Conservation (phyloP, 1,139 yeast genomes). For the Taiozyma sp. region DNA sequence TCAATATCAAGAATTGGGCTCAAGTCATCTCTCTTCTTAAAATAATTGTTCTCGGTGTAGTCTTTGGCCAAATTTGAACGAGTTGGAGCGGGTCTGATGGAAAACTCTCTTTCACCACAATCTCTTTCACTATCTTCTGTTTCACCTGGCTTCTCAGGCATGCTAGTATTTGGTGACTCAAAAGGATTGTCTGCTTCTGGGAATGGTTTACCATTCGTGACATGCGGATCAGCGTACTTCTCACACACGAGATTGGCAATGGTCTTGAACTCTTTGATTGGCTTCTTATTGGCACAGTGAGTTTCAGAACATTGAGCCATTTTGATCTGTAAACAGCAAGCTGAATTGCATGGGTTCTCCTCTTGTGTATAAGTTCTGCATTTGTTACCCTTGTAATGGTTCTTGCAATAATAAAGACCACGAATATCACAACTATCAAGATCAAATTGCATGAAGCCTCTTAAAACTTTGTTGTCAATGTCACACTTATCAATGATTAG, state of each 20-base stretch:
- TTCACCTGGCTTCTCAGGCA: background rate
- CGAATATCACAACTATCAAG: conserved; percentile 22
- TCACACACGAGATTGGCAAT: conserved; percentile 20
- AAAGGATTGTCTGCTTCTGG: conserved; percentile 1
- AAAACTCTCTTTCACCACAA: background rate
- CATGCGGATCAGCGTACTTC: conserved; percentile 13
- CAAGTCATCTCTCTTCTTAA: conserved; percentile 1
- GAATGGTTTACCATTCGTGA: conserved; percentile 7
- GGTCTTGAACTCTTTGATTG: conserved; percentile 12
- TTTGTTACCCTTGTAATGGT: conserved; percentile 13
- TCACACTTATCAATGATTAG: conserved; percentile 19
- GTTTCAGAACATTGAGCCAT: conserved; percentile 21
- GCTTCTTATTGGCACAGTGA: conserved; percentile 15
- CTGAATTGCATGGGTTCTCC: conserved; percentile 18
- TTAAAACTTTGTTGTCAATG: conserved; percentile 10
- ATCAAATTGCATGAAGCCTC: conserved; percentile 12
- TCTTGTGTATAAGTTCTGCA: conserved; percentile 11
- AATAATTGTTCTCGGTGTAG: background rate
- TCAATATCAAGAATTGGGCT: background rate
- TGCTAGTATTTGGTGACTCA: background rate
- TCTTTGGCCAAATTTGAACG: conserved; percentile 5
- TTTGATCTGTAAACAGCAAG: conserved; percentile 21
- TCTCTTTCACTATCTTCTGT: conserved; percentile 3
- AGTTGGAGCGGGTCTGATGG: conserved; percentile 1
- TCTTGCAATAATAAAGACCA: conserved; percentile 21